A percentile compares a stretch with the other conserved stretches of the same genome.
Conservation (phyloP, 164 flowering plant species). For the grape (Vitis vinifera) region ASM3070453v1 NC_081812.1:18975001-18975500, state of each 20-base stretch:
- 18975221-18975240: too few relatives aligned
- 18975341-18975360: conserved; percentile 21
- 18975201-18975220: conserved; percentile 11
- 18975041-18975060: conserved; percentile 1
- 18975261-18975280: too few relatives aligned
- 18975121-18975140: not conserved
- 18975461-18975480: not conserved
- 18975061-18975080: conserved; percentile 3
- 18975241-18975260: not conserved
- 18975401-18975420: conserved; percentile 11
- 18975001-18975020: not conserved
- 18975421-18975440: conserved; percentile 3
- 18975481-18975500: not conserved
- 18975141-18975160: conserved; percentile 2
- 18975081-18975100: conserved; percentile 13
- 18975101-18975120: not conserved
- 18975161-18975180: not conserved
- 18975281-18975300: too few relatives aligned
- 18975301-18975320: not conserved
- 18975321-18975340: conserved; percentile 2
- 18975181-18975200: conserved; percentile 25
- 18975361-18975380: conserved; percentile 22
- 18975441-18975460: not conserved
- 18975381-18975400: conserved; percentile 27
- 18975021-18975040: not conserved